These are phyloP conservation scores for Salvia sclarea DNA, from an alignment of 305 asterid genomes.

Conservation along the genomic window DNA sequence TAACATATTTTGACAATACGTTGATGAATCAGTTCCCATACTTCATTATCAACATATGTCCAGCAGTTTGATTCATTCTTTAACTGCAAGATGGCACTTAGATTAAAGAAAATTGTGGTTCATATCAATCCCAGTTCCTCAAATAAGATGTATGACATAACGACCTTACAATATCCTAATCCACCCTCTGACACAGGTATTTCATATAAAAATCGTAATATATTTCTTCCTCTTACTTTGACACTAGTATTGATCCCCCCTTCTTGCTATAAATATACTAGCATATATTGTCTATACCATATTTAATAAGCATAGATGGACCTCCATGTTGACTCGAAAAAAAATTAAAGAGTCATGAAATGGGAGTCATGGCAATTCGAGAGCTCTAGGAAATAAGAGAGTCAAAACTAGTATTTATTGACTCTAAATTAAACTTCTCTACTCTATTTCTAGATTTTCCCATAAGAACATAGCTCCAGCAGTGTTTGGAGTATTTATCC, in stretches of 20 bases:
- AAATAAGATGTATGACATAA: conserved; percentile 29
- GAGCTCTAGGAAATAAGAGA: conserved; percentile 6
- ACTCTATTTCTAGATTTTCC: neutral
- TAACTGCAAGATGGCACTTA: conserved; percentile 23
- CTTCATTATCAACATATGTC: conserved; percentile 20
- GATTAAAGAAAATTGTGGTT: conserved; percentile 13
- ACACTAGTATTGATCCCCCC: conserved; percentile 2
- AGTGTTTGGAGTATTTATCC: neutral
- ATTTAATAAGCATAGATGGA: neutral
- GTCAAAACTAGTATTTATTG: neutral
- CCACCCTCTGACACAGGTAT: conserved; percentile 17
- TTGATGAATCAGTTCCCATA: conserved; percentile 7
- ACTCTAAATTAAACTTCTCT: neutral
- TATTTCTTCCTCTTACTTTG: conserved; percentile 22
- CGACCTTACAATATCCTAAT: conserved; percentile 18
- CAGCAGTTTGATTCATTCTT: conserved; percentile 11
- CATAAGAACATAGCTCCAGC: neutral
- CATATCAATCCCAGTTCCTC: conserved; percentile 25
- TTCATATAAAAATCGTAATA: conserved; percentile 7
- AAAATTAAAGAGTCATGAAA: neutral
- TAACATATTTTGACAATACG: conserved; percentile 31
- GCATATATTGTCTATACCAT: neutral
- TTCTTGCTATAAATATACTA: neutral
- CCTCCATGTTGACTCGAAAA: neutral
- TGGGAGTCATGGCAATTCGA: neutral